Percentiles rank a stretch among this genome's conserved stretches.
These are phyloP conservation scores for Chamaenerion angustifolium DNA, from an alignment of 345 rosid species.

Conservation along the genomic window DNA sequence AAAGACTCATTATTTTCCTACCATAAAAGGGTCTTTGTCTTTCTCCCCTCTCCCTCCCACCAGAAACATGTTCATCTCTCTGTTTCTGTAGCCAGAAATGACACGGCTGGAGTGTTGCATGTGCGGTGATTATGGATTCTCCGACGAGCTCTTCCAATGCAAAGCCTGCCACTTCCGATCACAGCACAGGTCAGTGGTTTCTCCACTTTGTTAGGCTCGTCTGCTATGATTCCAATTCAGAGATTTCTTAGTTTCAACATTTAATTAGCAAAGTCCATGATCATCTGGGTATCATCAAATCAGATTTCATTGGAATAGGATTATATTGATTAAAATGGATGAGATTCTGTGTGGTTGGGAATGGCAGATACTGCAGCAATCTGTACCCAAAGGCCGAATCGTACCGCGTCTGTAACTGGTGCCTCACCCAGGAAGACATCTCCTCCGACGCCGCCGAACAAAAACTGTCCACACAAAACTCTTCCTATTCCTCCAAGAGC, in stretches of 20 bases:
- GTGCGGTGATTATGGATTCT: slow-evolving; percentile 62
- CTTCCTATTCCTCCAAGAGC: slow-evolving; percentile 27
- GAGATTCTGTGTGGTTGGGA: too few species aligned
- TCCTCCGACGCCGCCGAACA: slow-evolving; percentile 4
- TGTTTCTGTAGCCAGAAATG: slow-evolving; percentile 15
- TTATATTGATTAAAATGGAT: too few species aligned
- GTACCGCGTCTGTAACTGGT: slow-evolving; percentile 57
- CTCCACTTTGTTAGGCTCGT: too few species aligned
- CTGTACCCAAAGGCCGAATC: slow-evolving; percentile 50
- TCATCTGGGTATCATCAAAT: too few species aligned
- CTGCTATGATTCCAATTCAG: neutral
- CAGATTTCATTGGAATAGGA: neutral
- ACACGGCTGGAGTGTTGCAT: slow-evolving; percentile 41
- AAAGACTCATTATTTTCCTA: neutral
- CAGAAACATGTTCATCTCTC: too few species aligned
- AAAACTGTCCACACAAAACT: slow-evolving; percentile 7
- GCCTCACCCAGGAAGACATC: slow-evolving; percentile 27
- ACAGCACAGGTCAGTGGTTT: slow-evolving; percentile 42
- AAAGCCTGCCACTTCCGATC: slow-evolving; percentile 44
- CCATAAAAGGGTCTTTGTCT: neutral
- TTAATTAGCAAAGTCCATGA: too few species aligned
- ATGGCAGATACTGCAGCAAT: slow-evolving; percentile 67
- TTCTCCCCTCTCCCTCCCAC: too few species aligned
- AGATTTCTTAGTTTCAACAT: too few species aligned
- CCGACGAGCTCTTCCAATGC: slow-evolving; percentile 46